phyloP scores from a whole-genome alignment of 2,329 filamentous ascomycete genomes.

The Pseudohalonectria lignicola region DNA sequence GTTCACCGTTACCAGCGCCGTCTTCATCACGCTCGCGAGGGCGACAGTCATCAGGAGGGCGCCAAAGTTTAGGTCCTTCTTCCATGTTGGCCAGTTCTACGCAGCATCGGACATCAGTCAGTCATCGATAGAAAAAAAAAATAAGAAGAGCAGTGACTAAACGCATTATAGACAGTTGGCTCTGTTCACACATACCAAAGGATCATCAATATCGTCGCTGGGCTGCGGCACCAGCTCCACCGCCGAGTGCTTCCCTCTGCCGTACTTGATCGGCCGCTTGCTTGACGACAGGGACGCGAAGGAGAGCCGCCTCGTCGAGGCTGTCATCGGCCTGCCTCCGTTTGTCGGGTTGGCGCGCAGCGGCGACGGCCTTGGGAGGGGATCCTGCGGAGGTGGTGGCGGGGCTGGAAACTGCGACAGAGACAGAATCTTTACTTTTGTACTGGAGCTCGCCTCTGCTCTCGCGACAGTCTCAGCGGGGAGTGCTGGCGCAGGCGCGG shows the following conservation, averaged over 20 bases:
- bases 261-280: constrained; percentile 32
- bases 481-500: too few species aligned
- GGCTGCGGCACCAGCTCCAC: constrained; percentile 43
- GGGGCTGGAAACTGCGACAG: background rate
- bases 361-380: constrained; percentile 4
- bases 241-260: constrained; percentile 26
- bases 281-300: constrained; percentile 20
- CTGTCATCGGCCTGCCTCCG: constrained; percentile 11
- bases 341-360: constrained; percentile 3
- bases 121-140: too few species aligned
- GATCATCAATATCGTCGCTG: constrained; percentile 41
- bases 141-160: background rate
- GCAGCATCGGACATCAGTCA: background rate
- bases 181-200: constrained; percentile 37
- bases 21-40: constrained; percentile 40
- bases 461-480: too few species aligned
- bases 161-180: background rate
- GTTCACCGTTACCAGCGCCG: constrained; percentile 37
- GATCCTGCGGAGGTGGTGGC: constrained; percentile 1
- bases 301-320: constrained; percentile 23
- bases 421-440: background rate
- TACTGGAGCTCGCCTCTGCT: background rate
- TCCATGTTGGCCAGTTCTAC: constrained; percentile 46
- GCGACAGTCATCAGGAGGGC: constrained; percentile 34
- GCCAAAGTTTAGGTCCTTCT: constrained; percentile 37